These are phyloP conservation scores for Zygoascus tannicola DNA, from an alignment of 805 yeast species.

Conservation along the genomic window DNA sequence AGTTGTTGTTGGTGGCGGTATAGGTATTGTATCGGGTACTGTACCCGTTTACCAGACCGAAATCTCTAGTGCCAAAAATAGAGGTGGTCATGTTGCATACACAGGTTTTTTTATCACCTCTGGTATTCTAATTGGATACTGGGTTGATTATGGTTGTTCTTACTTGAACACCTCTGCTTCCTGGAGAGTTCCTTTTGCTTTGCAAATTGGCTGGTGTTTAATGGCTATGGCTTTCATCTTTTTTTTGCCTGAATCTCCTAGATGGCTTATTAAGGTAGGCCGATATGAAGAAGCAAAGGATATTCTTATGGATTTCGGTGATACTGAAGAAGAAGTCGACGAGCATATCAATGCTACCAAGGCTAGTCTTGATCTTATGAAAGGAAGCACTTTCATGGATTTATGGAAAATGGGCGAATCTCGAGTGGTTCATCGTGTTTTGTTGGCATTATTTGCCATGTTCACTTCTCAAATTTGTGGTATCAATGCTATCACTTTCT, in stretches of 20 bases:
- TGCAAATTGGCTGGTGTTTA: conserved; percentile 12
- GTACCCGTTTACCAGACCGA: conserved; percentile 50
- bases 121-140: conserved; percentile 56
- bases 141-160: conserved; percentile 30
- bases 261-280: conserved; percentile 63
- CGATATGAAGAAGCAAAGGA: conserved; percentile 48
- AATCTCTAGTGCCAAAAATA: conserved; percentile 4
- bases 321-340: conserved; percentile 1
- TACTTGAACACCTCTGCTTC: conserved; percentile 36
- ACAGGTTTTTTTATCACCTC: conserved; percentile 56
- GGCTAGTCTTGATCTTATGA: conserved; percentile 9
- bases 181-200: conserved; percentile 16
- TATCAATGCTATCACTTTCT: conserved; percentile 12
- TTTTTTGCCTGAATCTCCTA: conserved; percentile 71
- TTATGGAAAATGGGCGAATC: conserved; percentile 34
- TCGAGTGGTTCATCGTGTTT: conserved; percentile 38
- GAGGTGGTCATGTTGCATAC: conserved; percentile 53
- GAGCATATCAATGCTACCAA: conserved; percentile 11
- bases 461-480: conserved; percentile 13
- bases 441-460: conserved; percentile 25
- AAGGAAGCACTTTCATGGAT: conserved; percentile 15
- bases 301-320: conserved; percentile 8
- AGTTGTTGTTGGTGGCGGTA: conserved; percentile 32
- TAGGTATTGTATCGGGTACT: conserved; percentile 27
- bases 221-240: conserved; percentile 36